Conservation (phyloP, 306 rosid genomes). For the Boehmeria nivea region DNA sequence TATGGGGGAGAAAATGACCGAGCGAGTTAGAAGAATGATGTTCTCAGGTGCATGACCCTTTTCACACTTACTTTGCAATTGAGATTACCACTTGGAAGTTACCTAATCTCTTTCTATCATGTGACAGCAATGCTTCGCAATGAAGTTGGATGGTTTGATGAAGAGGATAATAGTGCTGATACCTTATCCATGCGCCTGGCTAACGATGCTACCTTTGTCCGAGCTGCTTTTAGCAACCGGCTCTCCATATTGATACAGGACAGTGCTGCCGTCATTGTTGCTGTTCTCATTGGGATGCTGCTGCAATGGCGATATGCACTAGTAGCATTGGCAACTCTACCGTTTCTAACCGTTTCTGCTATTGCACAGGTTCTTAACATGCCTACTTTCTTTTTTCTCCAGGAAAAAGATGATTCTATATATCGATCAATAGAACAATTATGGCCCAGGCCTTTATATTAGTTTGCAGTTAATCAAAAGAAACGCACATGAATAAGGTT, state of each 20-base stretch:
- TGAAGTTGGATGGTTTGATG: constrained; percentile 98
- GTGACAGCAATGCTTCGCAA: constrained; percentile 94
- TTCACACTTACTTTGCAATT: constrained; percentile 4
- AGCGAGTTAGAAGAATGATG: constrained; percentile 99
- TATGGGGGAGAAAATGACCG: constrained; percentile 99
- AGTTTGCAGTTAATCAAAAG: no score
- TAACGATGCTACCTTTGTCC: constrained; percentile 96
- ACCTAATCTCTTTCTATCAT: constrained; percentile 31
- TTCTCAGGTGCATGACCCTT: constrained; percentile 67
- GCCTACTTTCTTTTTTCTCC: no score
- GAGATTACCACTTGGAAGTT: constrained; percentile 6
- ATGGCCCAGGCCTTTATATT: no score
- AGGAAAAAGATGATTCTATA: no score
- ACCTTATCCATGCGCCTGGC: constrained; percentile 99
- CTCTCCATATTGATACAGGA: constrained; percentile 98
- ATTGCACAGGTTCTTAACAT: constrained; percentile 77
- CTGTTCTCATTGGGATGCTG: constrained; percentile 81
- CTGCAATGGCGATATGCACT: constrained; percentile 95
- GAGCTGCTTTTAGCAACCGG: constrained; percentile 97
- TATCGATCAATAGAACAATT: no score
- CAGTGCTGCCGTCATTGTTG: constrained; percentile 93
- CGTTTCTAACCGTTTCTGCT: constrained; percentile 85
- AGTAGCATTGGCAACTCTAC: constrained; percentile 94
- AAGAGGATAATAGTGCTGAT: constrained; percentile 95
- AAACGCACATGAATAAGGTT: no score